These are phyloP conservation scores for Solanum piurae DNA, from an alignment of 257 asterid genomes.

Conservation along the genomic window DNA sequence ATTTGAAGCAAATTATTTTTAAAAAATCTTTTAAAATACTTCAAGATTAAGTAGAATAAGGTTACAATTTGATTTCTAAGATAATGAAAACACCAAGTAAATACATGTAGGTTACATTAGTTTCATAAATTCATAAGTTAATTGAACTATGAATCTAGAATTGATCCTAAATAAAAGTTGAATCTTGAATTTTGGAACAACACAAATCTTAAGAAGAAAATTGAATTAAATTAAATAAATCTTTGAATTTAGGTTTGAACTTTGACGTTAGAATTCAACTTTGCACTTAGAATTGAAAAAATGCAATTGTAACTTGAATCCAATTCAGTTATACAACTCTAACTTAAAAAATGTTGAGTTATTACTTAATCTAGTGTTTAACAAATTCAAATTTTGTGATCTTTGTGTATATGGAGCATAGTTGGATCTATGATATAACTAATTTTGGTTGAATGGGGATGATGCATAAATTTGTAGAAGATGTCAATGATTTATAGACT, in stretches of 20 bases:
- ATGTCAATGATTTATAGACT: not conserved
- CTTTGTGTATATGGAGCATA: not conserved
- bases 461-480: not conserved
- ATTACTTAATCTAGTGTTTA: no score
- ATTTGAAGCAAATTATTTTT: not conserved
- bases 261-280: not conserved
- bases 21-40: no score
- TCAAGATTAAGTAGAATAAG: not conserved
- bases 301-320: not conserved
- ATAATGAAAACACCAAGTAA: not conserved
- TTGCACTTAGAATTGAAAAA: not conserved
- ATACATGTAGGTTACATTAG: not conserved
- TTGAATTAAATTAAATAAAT: not conserved
- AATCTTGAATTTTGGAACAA: not conserved
- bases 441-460: not conserved
- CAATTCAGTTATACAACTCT: not conserved
- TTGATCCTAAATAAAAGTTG: no score
- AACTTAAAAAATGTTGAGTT: not conserved
- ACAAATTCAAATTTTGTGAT: no score
- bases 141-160: no score
- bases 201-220: not conserved
- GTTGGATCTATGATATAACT: not conserved
- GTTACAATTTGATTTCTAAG: not conserved
- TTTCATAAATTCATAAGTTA: not conserved
- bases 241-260: not conserved